phyloP scores from a whole-genome alignment of 805 yeast genomes.

The Jamesozyma rosinii region DNA sequence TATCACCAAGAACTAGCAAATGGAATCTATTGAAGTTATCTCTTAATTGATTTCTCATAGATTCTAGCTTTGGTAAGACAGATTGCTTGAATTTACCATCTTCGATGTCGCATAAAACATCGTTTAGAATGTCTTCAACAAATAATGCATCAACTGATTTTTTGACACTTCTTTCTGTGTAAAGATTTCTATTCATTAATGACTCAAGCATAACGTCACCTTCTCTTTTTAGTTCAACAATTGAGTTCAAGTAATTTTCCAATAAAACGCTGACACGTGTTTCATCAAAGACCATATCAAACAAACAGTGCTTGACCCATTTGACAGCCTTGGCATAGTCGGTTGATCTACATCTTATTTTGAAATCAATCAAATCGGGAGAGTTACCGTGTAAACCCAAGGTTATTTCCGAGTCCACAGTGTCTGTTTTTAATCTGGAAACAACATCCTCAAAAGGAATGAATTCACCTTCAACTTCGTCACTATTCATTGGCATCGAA shows the following conservation, averaged over 20 bases:
- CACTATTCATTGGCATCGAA: constrained; percentile 58
- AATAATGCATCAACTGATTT: constrained; percentile 57
- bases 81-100: constrained; percentile 40
- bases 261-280: constrained; percentile 54
- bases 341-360: constrained; percentile 48
- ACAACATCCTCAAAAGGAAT: constrained; percentile 72
- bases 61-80: constrained; percentile 27
- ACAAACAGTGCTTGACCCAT: constrained; percentile 65
- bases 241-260: constrained; percentile 34
- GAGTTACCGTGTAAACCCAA: constrained; percentile 52
- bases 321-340: constrained; percentile 62
- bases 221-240: constrained; percentile 33
- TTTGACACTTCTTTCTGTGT: constrained; percentile 51
- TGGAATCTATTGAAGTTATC: constrained; percentile 50
- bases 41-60: constrained; percentile 45
- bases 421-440: constrained; percentile 59
- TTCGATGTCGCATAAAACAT: constrained; percentile 41
- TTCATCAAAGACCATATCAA: constrained; percentile 61
- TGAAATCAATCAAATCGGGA: constrained; percentile 57
- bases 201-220: constrained; percentile 54
- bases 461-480: constrained; percentile 40
- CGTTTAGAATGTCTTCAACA: constrained; percentile 50
- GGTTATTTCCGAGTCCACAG: constrained; percentile 49
- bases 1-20: constrained; percentile 63
- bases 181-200: constrained; percentile 43